Evolutionary conservation across 352 stramenopile genomes (phyloP), one percentile per base, ranked within the genome.

Genomic region (Phytophthora idaei): DNA sequence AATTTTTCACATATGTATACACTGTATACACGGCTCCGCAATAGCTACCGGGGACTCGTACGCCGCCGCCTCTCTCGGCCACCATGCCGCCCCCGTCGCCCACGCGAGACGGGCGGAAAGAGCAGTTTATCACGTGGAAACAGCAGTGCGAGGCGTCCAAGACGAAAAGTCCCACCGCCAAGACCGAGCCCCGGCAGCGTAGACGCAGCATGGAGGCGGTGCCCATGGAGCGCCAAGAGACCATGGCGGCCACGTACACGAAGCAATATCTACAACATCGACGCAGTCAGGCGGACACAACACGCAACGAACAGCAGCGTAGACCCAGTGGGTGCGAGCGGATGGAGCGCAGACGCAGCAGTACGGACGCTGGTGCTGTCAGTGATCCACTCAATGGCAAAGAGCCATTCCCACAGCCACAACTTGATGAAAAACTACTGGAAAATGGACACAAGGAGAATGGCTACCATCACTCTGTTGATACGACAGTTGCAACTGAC

Each of bases 91-190:
- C 62, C 52, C 48, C 55, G 52, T 71, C 67, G 49, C 66, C 55
- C 51, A 45, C 42, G 54, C 63, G 47, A 39, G 29, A 54, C 47
- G 31, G 29, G 47, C 47, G 67, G 62, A 78, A 81, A 64, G 48
- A 77, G 48, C 64, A 61, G 45, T 71, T 78, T 21, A 34, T 63
- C 29, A 51, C 49, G 36, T 78, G 71, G 74, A 49, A 60, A 27
- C 55, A 62, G 39, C 50, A 71, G 42, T 41, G 37, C 27, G 31
- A 54, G 14, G 6, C 15, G 0, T 15, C 6, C 44, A 49, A 41
- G n/a, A 25, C 32, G 15, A 42, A 51, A 45, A 68, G 57, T 48
- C 37, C 47, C 28, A 10, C 53, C 17, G 15, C 60, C 12, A 63
- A 55, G n/a, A 4, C 48, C 34, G 45, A 67, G 11, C 9, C 3